Conservation (phyloP, 768 basidiomycete genomes). For the Tricholoma sp. region DNA sequence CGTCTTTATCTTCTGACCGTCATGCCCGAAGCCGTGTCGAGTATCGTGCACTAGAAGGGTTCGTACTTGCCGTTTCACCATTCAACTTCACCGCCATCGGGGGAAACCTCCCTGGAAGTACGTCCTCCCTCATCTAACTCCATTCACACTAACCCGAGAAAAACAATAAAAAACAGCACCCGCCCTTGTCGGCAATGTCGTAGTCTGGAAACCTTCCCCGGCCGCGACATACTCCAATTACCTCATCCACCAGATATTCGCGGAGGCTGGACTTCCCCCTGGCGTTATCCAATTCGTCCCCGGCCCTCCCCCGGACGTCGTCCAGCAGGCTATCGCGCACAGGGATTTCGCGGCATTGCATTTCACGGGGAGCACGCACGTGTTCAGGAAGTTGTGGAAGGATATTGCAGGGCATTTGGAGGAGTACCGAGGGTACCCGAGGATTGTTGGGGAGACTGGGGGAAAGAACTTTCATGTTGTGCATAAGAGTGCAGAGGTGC, state of each 20-base stretch:
- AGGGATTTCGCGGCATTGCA: slow-evolving; percentile 82
- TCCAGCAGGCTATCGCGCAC: slow-evolving; percentile 77
- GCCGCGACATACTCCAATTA: slow-evolving; percentile 95
- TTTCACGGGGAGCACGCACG: slow-evolving; percentile 93
- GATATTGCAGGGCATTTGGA: slow-evolving; percentile 83
- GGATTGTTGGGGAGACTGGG: slow-evolving; percentile 96
- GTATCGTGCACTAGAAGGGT: slow-evolving; percentile 97
- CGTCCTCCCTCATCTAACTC: not conserved
- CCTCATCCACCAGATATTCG: slow-evolving; percentile 82
- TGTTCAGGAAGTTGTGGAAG: slow-evolving; percentile 97
- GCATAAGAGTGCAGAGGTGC: slow-evolving; percentile 81
- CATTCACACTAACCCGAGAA: not conserved
- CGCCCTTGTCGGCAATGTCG: slow-evolving; percentile 91
- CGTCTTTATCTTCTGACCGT: not conserved
- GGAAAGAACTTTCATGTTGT: slow-evolving; percentile 99
- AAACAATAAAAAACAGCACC: slow-evolving; percentile 49
- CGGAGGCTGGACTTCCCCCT: slow-evolving; percentile 90
- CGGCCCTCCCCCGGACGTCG: slow-evolving; percentile 80
- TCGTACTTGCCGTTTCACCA: slow-evolving; percentile 95
- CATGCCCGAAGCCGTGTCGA: slow-evolving; percentile 68
- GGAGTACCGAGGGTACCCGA: slow-evolving; percentile 77
- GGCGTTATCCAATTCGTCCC: slow-evolving; percentile 98
- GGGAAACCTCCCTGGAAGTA: slow-evolving; percentile 78
- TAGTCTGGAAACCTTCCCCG: slow-evolving; percentile 97
- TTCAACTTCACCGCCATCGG: slow-evolving; percentile 99